Conservation (phyloP, 2,329 filamentous ascomycete species). For the Diaporthe vaccinii region DNA sequence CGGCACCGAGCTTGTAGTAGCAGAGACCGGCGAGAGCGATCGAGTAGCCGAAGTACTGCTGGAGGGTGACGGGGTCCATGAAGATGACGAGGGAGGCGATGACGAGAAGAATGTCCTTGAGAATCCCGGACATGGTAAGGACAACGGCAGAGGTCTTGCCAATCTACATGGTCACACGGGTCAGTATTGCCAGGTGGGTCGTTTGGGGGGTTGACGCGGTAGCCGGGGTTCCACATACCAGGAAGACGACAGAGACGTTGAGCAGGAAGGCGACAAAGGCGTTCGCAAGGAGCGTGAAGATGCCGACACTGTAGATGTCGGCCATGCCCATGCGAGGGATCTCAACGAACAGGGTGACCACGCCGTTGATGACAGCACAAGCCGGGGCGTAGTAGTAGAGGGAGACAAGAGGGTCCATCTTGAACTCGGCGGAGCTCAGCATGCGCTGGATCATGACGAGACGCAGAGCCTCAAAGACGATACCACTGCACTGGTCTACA, state of each 20-base stretch:
- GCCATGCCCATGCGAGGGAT: constrained; percentile 73
- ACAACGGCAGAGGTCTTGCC: constrained; percentile 82
- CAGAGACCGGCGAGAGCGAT: constrained; percentile 61
- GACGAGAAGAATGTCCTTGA: constrained; percentile 81
- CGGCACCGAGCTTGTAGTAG: constrained; percentile 47
- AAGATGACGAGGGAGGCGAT: constrained; percentile 76
- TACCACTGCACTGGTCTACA: constrained; percentile 76
- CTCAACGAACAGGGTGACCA: constrained; percentile 78
- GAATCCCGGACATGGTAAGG: constrained; percentile 78
- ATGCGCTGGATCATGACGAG: constrained; percentile 84
- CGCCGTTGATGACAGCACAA: constrained; percentile 81
- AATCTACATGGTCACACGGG: constrained; percentile 56
- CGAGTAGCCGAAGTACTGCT: constrained; percentile 79
- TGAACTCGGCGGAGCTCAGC: constrained; percentile 82
- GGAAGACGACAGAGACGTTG: constrained; percentile 84
- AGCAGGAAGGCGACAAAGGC: constrained; percentile 80
- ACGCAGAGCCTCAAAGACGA: constrained; percentile 81
- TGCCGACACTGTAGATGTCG: constrained; percentile 78
- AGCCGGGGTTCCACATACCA: constrained; percentile 66
- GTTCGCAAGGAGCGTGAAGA: constrained; percentile 78
- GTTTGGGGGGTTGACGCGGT: background rate
- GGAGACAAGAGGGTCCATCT: constrained; percentile 89
- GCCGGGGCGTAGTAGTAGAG: constrained; percentile 87
- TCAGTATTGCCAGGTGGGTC: background rate
- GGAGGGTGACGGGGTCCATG: constrained; percentile 72